Evolutionary conservation across 345 rosid species (phyloP).

Genomic region (Acer saccharum): DNA sequence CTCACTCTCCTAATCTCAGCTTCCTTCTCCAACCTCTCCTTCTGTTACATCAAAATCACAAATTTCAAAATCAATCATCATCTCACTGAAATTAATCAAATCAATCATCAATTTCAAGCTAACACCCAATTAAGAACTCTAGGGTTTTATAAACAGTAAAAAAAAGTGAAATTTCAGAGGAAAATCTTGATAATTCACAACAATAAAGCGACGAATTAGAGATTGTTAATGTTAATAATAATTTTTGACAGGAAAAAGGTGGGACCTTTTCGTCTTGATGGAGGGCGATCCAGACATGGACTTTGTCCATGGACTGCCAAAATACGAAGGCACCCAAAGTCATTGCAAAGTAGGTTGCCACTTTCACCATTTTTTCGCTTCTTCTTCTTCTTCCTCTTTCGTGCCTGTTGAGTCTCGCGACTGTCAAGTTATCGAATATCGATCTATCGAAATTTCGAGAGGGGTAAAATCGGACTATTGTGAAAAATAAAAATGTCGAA

Average conservation of each 20-base stretch:
- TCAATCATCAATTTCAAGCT: not conserved
- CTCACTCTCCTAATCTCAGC: conserved; percentile 59
- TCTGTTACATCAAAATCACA: conserved; percentile 30
- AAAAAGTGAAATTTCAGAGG: not conserved
- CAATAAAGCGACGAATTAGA: not conserved
- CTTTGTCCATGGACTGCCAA: conserved; percentile 88
- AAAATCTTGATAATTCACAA: not conserved
- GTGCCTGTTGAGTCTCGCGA: not conserved
- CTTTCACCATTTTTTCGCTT: conserved; percentile 59
- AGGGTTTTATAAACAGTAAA: conserved; percentile 29
- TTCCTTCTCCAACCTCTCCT: conserved; percentile 62
- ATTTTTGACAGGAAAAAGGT: not conserved
- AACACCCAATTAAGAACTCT: conserved; percentile 5
- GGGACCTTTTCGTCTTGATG: conserved; percentile 66
- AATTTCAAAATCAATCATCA: not conserved
- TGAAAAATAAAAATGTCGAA: not conserved
- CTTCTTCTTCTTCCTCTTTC: conserved; percentile 10
- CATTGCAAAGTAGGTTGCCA: conserved; percentile 68
- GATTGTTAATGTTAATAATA: not conserved
- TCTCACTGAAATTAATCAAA: not conserved
- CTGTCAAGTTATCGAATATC: not conserved
- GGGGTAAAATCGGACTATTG: not conserved
- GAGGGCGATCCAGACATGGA: conserved; percentile 96
- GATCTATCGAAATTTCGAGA: conserved; percentile 5
- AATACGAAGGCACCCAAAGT: conserved; percentile 78